Evolutionary conservation across 805 yeast species (phyloP).

Genomic region (Saccharomycopsis sp.): DNA sequence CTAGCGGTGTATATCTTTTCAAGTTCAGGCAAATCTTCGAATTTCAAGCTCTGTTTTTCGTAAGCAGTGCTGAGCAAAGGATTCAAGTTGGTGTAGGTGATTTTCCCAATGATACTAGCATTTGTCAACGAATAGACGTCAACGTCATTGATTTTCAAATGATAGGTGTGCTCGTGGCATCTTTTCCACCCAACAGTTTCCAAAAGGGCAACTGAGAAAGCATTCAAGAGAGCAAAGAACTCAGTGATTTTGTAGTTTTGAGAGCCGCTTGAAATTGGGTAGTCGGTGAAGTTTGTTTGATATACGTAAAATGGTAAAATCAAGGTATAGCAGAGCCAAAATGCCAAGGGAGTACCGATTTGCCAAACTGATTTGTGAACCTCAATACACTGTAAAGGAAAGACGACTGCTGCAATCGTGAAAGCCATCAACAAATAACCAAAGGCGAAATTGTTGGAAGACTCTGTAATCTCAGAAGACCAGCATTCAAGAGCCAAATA

Average conservation of each 20-base stretch:
- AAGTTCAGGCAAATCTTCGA: constrained; percentile 35
- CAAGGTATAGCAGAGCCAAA: constrained; percentile 14
- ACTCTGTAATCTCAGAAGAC: not conserved
- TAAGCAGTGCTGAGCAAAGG: constrained; percentile 34
- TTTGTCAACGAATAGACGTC: constrained; percentile 5
- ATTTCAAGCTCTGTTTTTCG: constrained; percentile 30
- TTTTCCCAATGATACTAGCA: constrained; percentile 26
- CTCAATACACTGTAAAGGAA: constrained; percentile 19
- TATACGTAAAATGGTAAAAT: constrained; percentile 4
- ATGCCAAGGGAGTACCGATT: constrained; percentile 7
- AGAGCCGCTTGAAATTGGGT: not conserved
- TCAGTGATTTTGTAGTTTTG: not conserved
- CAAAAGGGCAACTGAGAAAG: not conserved
- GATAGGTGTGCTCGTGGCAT: constrained; percentile 10
- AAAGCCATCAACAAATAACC: constrained; percentile 1
- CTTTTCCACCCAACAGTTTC: constrained; percentile 17
- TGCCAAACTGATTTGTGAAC: constrained; percentile 19
- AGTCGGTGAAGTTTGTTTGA: constrained; percentile 14
- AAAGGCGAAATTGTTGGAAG: not conserved
- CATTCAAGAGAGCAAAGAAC: not conserved
- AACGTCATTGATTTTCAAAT: constrained; percentile 11
- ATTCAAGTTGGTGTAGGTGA: constrained; percentile 43
- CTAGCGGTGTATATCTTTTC: constrained; percentile 31
- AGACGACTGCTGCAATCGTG: constrained; percentile 2
- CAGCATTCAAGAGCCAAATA: not conserved